Evolutionary conservation across 306 rosid species (phyloP), one percentile per base, ranked within the genome.

Genomic region (Ormosia semicastrata): DNA sequence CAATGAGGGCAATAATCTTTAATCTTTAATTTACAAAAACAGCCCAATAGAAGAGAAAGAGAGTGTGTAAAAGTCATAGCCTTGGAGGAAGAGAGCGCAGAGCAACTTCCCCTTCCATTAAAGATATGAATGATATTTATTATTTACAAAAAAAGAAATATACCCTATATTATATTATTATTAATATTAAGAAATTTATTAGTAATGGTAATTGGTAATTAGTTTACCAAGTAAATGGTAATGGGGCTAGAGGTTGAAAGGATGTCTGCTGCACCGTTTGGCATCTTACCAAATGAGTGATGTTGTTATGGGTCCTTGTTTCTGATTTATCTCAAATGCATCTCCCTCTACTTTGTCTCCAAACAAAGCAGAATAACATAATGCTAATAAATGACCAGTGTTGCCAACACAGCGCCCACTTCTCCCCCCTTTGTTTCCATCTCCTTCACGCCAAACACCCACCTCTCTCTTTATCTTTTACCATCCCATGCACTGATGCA

Each of bases 401-500:
- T 14, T 34, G 47, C 29, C 49, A 66, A 66, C 50, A 39, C 58
- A 52, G 36, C 62, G 68, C 58, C 83, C 72, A 59, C 72, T 71
- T 18, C 18, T 41, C 54, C 52, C 43, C 7, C 2, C n/a, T 71
- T 59, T 65, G 76, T 49, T 70, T 71, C 47, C 81, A 77, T 81
- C 50, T 77, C 89, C 71, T 68, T 87, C 95, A 89, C 90, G 93
- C 95, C 90, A 90, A 81, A 85, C 86, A 82, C 89, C 91, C 78
- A 85, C 73, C 73, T n/a, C 43, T 71, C 58, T 34, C 64, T 8
- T 33, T 58, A 53, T 59, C 63, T 34, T 50, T 67, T 44, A 70
- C 86, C 76, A 57, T 78, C 68, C n/a, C 33, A 43, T 54, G 81
- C 85, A 63, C 76, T n/a, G n/a, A 24, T 24, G 0, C 24, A 24